A percentile compares a stretch with the other conserved stretches of the same genome.
phyloP scores from a whole-genome alignment of 1,139 yeast species.

The Yamadazyma trypodendri region DNA sequence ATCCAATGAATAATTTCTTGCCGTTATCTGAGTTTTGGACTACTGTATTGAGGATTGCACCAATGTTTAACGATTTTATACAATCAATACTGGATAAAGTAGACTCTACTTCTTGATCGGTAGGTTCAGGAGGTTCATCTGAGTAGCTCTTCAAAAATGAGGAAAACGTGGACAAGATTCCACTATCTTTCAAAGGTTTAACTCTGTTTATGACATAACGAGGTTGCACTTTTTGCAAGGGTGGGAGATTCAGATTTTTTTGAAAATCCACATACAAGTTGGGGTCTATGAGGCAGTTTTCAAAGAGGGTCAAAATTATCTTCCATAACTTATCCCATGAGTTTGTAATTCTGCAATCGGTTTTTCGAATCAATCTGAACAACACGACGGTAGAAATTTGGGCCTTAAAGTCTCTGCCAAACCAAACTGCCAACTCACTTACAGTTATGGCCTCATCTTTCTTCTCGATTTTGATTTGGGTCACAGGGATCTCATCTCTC shows the following conservation, averaged over 20 bases:
- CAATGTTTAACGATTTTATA: conserved; percentile 62
- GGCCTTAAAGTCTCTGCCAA: conserved; percentile 90
- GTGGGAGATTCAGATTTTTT: conserved; percentile 46
- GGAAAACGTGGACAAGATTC: conserved; percentile 84
- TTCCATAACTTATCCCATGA: conserved; percentile 65
- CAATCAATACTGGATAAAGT: conserved; percentile 84
- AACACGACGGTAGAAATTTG: conserved; percentile 85
- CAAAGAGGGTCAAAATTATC: conserved; percentile 64
- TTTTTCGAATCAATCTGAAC: conserved; percentile 70
- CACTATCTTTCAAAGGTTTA: conserved; percentile 62
- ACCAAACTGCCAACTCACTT: conserved; percentile 75
- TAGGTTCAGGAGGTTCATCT: conserved; percentile 88
- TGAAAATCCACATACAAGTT: conserved; percentile 68
- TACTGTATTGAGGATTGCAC: conserved; percentile 47
- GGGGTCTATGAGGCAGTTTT: conserved; percentile 70
- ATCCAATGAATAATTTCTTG: conserved; percentile 19
- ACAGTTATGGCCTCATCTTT: conserved; percentile 63
- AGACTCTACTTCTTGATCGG: conserved; percentile 86
- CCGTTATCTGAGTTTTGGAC: conserved; percentile 30
- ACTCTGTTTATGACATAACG: conserved; percentile 61
- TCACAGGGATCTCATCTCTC: conserved; percentile 48
- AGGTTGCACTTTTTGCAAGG: conserved; percentile 63
- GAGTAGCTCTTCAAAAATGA: conserved; percentile 85
- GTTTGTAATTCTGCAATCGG: conserved; percentile 44
- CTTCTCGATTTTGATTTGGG: conserved; percentile 49